Base-by-base conservation (phyloP, 352 stramenopile genomes). In the Phytophthora sojae region DNA sequence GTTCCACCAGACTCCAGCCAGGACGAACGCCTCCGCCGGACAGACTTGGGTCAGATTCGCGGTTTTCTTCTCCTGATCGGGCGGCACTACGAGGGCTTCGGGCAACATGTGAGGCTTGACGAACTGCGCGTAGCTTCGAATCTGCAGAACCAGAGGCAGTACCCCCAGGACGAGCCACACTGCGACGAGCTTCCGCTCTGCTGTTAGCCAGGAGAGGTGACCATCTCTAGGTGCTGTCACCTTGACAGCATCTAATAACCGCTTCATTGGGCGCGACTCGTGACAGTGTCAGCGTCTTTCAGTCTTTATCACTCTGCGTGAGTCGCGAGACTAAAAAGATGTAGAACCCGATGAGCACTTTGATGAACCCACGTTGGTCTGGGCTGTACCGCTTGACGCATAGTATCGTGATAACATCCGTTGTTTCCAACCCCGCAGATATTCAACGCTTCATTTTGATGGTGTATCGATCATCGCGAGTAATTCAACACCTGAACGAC, bases 1-100 rank as follows among this genome's bases (percentile, higher is more conserved):
- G 21, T 67, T 67, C 61, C 61, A 67, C 50, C 35, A 67, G 12
- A 47, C 50, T 8, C 37, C 51, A 23, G 61, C 50, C 17, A 61
- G 30, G 2, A 63, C 23, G 19, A 63, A 30, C 6, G 30, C 23
- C 47, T 63, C 5, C 12, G 44, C 42, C 12, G 57, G 57, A 29
- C 57, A 63, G 12, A 57, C 14, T 23, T 21, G 19, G 21, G 23
- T 39, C 50, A 56, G 14, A 12, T 23, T 57, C 1, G 50, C 25
- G 5, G 50, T 56, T 15, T 56, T 25, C 25, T 39, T 9, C 8
- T 56, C 23, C 25, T 30, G 21, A 2, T 57, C 14, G 50, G 6
- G 25, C 11, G 50, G 23, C 25, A 57, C 50, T 0, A 39, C 50
- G 12, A 57, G 50, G 25, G n/a, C 6, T 26, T 57, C 25, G 25